Percentiles rank a stretch among this genome's conserved stretches.
Conservation (phyloP, 73 alveolate genomes). For the Paramecium caudatum region DNA sequence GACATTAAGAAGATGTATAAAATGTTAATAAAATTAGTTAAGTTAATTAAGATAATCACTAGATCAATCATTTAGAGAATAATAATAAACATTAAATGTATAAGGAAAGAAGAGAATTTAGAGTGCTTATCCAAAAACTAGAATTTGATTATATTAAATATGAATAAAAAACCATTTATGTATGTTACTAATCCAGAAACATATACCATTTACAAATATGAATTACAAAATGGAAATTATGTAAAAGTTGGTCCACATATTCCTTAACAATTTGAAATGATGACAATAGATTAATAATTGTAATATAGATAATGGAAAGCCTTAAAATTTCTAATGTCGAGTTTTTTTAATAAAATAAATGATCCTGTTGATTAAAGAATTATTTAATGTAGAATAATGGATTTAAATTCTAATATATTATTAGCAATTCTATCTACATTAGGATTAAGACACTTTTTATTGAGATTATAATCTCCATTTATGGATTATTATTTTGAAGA, state of each 20-base stretch:
- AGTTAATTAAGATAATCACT: conserved; percentile 14
- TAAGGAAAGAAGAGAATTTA: conserved; percentile 55
- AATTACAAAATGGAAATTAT: neutral
- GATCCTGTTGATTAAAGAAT: conserved; percentile 52
- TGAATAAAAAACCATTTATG: conserved; percentile 12
- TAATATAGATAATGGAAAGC: conserved; percentile 53
- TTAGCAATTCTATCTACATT: neutral
- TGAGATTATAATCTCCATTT: conserved; percentile 59
- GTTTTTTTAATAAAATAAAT: conserved; percentile 10
- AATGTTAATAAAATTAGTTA: neutral
- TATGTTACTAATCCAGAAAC: conserved; percentile 61
- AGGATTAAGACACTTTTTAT: conserved; percentile 1
- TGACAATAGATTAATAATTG: neutral
- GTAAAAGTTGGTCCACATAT: neutral
- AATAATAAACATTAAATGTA: conserved; percentile 33
- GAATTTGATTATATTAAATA: conserved; percentile 25
- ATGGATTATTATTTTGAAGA: conserved; percentile 67
- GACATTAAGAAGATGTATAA: conserved; percentile 69
- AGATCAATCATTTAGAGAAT: conserved; percentile 58
- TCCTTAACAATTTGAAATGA: conserved; percentile 30
- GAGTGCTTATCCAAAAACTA: conserved; percentile 64
- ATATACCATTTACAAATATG: conserved; percentile 20
- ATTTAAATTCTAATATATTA: conserved; percentile 22
- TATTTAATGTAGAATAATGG: conserved; percentile 44
- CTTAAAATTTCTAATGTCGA: conserved; percentile 55